Evolutionary conservation across 73 alveolate species (phyloP).

Genomic region (Paramecium primaurelia): DNA sequence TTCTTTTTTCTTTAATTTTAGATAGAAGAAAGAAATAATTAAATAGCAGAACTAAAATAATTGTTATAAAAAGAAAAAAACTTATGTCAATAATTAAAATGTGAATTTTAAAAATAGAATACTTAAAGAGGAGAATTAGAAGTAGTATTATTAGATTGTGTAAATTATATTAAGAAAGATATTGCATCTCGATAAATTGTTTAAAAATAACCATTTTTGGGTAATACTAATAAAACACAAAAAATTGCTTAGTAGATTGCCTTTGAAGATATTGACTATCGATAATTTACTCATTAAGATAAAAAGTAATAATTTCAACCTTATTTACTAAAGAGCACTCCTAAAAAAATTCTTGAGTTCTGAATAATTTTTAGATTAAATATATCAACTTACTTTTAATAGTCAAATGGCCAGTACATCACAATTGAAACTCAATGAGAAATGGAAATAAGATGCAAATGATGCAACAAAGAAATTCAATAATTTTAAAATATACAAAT

Average conservation of each 20-base stretch:
- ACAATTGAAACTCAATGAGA: neutral
- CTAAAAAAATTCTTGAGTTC: conserved; percentile 20
- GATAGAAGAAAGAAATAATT: neutral
- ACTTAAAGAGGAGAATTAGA: conserved; percentile 34
- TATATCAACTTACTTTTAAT: conserved; percentile 40
- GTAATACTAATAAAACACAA: neutral
- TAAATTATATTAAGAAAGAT: conserved; percentile 30
- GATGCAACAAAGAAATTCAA: neutral
- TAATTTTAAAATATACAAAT: neutral
- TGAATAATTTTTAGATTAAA: conserved; percentile 48
- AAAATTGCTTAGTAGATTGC: neutral
- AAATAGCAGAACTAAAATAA: neutral
- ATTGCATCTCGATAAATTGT: neutral
- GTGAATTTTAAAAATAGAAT: neutral
- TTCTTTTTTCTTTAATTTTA: neutral
- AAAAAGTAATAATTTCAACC: neutral
- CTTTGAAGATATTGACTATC: neutral
- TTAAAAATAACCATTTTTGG: neutral
- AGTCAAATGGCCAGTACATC: neutral
- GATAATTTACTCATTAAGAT: conserved; percentile 24
- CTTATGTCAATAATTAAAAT: neutral
- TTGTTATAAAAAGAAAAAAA: neutral
- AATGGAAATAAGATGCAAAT: conserved; percentile 14
- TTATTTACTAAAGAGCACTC: neutral
- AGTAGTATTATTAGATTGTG: conserved; percentile 23